These are phyloP conservation scores for Vicia villosa DNA, from an alignment of 306 rosid species.

Conservation along the genomic window DNA sequence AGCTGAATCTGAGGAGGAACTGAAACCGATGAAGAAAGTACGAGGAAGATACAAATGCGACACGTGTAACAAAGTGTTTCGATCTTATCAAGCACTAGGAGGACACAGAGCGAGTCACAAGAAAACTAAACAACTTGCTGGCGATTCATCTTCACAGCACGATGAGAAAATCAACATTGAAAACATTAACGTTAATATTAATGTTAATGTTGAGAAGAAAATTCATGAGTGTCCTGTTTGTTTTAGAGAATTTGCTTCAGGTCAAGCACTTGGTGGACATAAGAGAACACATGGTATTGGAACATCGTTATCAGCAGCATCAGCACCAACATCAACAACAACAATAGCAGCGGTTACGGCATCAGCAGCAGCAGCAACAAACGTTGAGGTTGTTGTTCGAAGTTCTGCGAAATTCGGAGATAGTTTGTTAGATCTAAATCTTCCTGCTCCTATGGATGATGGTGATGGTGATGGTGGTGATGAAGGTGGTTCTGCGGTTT, in stretches of 20 bases:
- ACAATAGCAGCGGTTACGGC: not conserved
- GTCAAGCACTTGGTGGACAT: constrained; percentile 97
- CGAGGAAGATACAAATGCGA: constrained; percentile 83
- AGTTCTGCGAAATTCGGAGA: constrained; percentile 39
- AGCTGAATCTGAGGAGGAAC: constrained; percentile 58
- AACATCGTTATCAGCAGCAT: constrained; percentile 26
- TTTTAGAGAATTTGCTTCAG: constrained; percentile 79
- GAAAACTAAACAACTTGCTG: constrained; percentile 52
- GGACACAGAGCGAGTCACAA: constrained; percentile 98
- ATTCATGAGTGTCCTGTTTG: constrained; percentile 82
- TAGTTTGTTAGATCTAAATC: constrained; percentile 82
- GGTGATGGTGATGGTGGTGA: constrained; percentile 53
- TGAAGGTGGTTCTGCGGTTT: constrained; percentile 74
- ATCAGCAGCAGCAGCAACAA: not conserved
- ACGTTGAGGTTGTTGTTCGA: not conserved
- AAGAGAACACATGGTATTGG: constrained; percentile 77
- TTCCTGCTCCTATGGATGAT: constrained; percentile 76
- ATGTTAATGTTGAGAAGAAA: constrained; percentile 38
- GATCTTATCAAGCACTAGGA: constrained; percentile 90
- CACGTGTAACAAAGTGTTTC: constrained; percentile 75
- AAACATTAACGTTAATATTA: not conserved
- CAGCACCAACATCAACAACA: not conserved
- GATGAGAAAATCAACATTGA: not conserved
- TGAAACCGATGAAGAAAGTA: constrained; percentile 50
- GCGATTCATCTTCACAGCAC: not conserved